These are phyloP conservation scores for Backusella circina DNA, from an alignment of 192 early-diverging fungal species.

Conservation along the genomic window DNA sequence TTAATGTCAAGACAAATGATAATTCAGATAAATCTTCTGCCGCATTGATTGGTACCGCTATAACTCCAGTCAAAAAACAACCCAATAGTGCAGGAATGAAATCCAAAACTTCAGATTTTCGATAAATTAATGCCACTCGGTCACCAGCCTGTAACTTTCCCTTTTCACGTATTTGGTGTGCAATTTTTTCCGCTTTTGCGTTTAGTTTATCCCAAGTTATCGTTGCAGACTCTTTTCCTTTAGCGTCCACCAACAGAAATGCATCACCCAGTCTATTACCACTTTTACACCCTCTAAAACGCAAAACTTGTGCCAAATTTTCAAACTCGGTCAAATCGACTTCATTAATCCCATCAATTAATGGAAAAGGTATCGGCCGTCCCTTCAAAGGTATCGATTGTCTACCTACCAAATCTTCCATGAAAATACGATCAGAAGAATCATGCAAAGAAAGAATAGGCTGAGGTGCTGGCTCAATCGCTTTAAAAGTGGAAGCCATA, in stretches of 20 bases:
- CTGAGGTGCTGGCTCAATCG: conserved; percentile 28
- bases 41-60: conserved; percentile 83
- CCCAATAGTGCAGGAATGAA: conserved; percentile 77
- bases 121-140: conserved; percentile 74
- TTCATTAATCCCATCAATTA: conserved; percentile 27
- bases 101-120: conserved; percentile 79
- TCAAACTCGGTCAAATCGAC: conserved; percentile 51
- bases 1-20: conserved; percentile 67
- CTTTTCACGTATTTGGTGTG: conserved; percentile 62
- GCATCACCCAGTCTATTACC: conserved; percentile 49
- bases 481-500: conserved; percentile 31
- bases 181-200: conserved; percentile 66
- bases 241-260: conserved; percentile 68
- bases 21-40: conserved; percentile 79
- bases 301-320: conserved; percentile 63
- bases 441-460: conserved; percentile 18
- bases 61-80: conserved; percentile 78
- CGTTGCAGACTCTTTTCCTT: conserved; percentile 64
- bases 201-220: conserved; percentile 76
- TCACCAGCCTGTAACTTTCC: conserved; percentile 58
- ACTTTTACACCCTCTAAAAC: conserved; percentile 51
- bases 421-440: conserved; percentile 11
- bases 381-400: conserved; percentile 55
- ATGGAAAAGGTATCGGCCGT: conserved; percentile 39
- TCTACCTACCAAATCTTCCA: conserved; percentile 41